Base-by-base conservation (phyloP, 2,329 filamentous ascomycete genomes). In the Lecanicillium sp. region DNA sequence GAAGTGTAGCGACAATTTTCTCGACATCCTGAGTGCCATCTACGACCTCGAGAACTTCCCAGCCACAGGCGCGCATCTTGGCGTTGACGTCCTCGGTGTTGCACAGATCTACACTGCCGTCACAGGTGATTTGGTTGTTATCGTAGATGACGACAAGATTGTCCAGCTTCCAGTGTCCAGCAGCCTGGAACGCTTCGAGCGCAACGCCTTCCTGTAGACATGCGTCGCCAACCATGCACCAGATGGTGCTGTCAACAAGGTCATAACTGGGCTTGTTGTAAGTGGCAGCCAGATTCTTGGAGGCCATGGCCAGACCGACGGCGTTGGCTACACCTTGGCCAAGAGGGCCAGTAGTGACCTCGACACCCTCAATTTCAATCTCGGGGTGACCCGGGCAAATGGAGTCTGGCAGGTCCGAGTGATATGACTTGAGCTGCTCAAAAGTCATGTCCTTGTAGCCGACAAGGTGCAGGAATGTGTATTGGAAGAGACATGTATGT, bases 291-390 rank as follows among this genome's bases (percentile, higher is more conserved):
- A 77, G 60, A 43, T 76, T 65, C 55, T 75, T 78, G 3, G 65
- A 64, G 1, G 74, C 74, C 49, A 76, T 71, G 9, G 75, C 74
- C 17, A 78, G 55, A 8, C 75, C 74, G 7, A 78, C 73, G 1
- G 74, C 71, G 44, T 79, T 78, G 15, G 73, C 70, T n/a, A 78
- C 60, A 11, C 74, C 75, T 47, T 78, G 74, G 1, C 75, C 74
- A 1, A 78, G 57, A 4, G 74, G 74, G 0, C 73, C 74, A 0
- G 75, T 78, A 1, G 74, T 78, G 4, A 78, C 70, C 54, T 78
- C 72, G 39, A 78, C 65, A 6, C 71, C 72, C 25, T 71, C 63
- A 43, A 71, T 59, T 48, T 78, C 72, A 39, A 77, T 75, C 51
- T 78, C 72, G 1, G 73, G 73, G 48, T 72, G 71, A 1, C 68